Base-by-base conservation (phyloP, 163 green algal genomes). In the Chloromonas sp. region DNA sequence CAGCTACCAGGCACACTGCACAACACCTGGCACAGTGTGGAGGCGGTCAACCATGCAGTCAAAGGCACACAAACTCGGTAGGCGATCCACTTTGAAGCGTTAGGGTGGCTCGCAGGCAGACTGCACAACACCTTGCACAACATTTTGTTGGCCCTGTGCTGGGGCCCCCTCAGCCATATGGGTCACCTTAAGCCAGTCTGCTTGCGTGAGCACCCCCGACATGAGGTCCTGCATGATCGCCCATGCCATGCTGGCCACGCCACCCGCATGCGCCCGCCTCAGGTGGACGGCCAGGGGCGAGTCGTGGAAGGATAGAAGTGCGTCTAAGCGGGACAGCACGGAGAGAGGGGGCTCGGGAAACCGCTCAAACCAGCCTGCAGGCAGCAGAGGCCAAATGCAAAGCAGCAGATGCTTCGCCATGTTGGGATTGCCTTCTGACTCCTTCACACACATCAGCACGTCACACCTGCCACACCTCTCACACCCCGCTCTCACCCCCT, bases 111-210 rank as follows among this genome's bases (percentile, higher is more conserved):
- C 66, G 11, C 66, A n/a, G 66, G 66, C 8, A 8, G 8, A 11
- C 5, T 76, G 11, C 5, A 11, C 8, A 11, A 76, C 8, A 11
- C 11, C 8, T 11, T 76, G 66, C 5, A 76, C 66, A 8, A 76
- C 66, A 76, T 11, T n/a, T 76, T 8, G 8, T 11, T 76, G 11
- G 11, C 8, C 66, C 11, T 76, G 66, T 11, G 8, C 66, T 76
- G 66, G 11, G 8, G 66, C 5, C 66, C 5, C 66, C 11, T 76
- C 66, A 76, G 66, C 8, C 71, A 79, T 14, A 79, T 2, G 71
- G n/a, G 80, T 84, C 14, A 90, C 86, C 88, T 90, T 91, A 11
- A 94, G 85, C 91, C 91, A 94, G 60, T 91, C 89, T 13, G 58
- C 15, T 60, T 87, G 86, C n/a, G 87, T 66, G 59, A 94, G 85